Percentiles rank a stretch among this genome's conserved stretches.
Evolutionary conservation across 371 early-diverging fungal species (phyloP).

Genomic region (Rhizomucor miehei): DNA sequence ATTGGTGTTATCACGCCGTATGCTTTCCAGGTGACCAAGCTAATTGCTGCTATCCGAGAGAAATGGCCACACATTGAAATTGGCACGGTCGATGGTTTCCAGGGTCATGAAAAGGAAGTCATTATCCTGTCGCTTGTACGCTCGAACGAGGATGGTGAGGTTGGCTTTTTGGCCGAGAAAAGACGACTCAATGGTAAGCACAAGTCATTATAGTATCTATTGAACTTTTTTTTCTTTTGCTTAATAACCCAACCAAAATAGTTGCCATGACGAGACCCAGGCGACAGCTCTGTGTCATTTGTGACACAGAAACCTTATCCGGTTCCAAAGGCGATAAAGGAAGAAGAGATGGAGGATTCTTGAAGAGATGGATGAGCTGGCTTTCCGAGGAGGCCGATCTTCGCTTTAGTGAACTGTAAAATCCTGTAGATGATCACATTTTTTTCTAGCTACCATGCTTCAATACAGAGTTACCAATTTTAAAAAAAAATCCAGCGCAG

Average conservation of each 20-base stretch:
- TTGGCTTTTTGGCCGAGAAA: conserved; percentile 89
- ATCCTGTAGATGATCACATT: no score
- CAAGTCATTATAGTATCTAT: not conserved
- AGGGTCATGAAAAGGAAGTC: conserved; percentile 95
- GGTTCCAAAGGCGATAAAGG: conserved; percentile 22
- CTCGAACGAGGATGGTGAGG: conserved; percentile 75
- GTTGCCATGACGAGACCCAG: conserved; percentile 94
- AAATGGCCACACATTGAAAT: conserved; percentile 63
- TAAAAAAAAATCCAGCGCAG: no score
- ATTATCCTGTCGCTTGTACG: conserved; percentile 85
- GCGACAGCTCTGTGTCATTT: conserved; percentile 85
- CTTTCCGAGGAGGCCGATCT: conserved; percentile 55
- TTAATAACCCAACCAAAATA: conserved; percentile 6
- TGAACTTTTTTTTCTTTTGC: not conserved
- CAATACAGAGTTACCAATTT: no score
- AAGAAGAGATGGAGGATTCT: conserved; percentile 46
- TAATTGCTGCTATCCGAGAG: conserved; percentile 37
- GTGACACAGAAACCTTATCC: conserved; percentile 68
- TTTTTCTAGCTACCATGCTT: no score
- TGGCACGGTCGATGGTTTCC: conserved; percentile 94
- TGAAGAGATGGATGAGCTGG: conserved; percentile 58
- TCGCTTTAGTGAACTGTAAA: conserved; percentile 42
- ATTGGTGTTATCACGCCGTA: conserved; percentile 91
- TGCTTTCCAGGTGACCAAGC: conserved; percentile 70
- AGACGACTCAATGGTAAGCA: conserved; percentile 76